Base-by-base conservation (phyloP, 768 basidiomycete genomes). In the Tricholoma sp. region DNA sequence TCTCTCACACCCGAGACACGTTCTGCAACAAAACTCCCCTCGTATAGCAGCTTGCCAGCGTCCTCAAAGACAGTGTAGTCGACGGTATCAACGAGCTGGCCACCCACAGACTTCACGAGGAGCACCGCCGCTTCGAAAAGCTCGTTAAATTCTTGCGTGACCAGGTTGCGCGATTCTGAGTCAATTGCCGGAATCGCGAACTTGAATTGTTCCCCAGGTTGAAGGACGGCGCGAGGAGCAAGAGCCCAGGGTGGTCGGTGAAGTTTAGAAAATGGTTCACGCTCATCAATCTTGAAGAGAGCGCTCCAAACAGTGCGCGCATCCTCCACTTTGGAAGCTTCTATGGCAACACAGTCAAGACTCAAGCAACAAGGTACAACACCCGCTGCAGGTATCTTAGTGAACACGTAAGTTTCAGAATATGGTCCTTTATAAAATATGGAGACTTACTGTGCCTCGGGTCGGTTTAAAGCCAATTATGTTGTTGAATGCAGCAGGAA, bases 301-400 rank as follows among this genome's bases (percentile, higher is more conserved):
- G 47, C 9, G 29, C 47, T 50, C 29, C 27, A 50, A 18, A 50
- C 47, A 27, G 29, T 31, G 47, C 47, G 27, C 6, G 47, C 47
- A 50, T 50, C 47, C 47, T 50, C 47, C 2, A 50, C 47, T 29
- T 50, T 50, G 47, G 47, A 50, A 50, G 47, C 47, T 50, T 31
- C 47, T 50, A 50, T 31, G 27, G 47, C 47, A 31, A 50, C 31
- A 50, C 27, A 29, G 27, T 50, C 47, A n/a, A 50, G 27, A 18
- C 47, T 50, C 29, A 29, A 9, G 47, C 47, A 50, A 50, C 47
- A 50, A 29, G 47, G 47, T 12, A 50, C 47, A 4, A 50, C 47
- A 10, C 47, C 47, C n/a, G 47, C 47, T 31, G 47, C 16, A n/a
- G 47, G 47, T 31, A 50, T 50, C 47, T n/a, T 50, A 46, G 22